Percentiles rank a stretch among this genome's conserved stretches.
phyloP scores from a whole-genome alignment of 768 basidiomycete species.

The Leucocoprinus birnbaumii region DNA sequence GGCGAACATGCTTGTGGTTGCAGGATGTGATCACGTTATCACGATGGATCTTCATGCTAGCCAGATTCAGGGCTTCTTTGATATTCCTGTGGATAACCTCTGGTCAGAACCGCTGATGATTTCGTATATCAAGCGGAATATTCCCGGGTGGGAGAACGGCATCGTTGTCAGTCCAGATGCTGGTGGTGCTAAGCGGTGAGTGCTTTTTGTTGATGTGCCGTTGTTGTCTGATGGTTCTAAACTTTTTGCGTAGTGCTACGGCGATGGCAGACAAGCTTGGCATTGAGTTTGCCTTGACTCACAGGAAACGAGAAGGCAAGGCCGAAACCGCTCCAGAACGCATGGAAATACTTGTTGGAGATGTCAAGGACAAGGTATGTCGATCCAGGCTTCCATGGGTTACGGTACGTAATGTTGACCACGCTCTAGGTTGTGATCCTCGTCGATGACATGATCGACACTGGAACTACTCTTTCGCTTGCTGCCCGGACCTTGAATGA shows the following conservation, averaged over 20 bases:
- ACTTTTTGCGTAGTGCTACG: constrained; percentile 60
- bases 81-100: constrained; percentile 96
- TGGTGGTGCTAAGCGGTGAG: constrained; percentile 96
- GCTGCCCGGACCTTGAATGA: constrained; percentile 86
- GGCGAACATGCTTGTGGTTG: constrained; percentile 96
- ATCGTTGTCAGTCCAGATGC: constrained; percentile 98
- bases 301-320: constrained; percentile 81
- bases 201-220: constrained; percentile 15
- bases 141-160: constrained; percentile 80
- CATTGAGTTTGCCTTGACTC: constrained; percentile 94
- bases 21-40: constrained; percentile 97
- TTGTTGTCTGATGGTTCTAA: constrained; percentile 10
- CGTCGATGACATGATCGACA: constrained; percentile 99
- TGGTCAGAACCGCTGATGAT: constrained; percentile 97
- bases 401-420: constrained; percentile 7
- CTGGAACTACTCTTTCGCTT: constrained; percentile 82
- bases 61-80: constrained; percentile 99
- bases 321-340: constrained; percentile 62
- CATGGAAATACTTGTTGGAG: constrained; percentile 94
- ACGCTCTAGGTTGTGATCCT: constrained; percentile 76
- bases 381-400: not conserved
- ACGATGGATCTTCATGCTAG: constrained; percentile 99
- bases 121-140: constrained; percentile 84
- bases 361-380: constrained; percentile 82
- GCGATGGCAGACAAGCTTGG: constrained; percentile 94